Percentiles rank a stretch among this genome's conserved stretches.
phyloP scores from a whole-genome alignment of 1,139 yeast species.

The Diutina siamensis region DNA sequence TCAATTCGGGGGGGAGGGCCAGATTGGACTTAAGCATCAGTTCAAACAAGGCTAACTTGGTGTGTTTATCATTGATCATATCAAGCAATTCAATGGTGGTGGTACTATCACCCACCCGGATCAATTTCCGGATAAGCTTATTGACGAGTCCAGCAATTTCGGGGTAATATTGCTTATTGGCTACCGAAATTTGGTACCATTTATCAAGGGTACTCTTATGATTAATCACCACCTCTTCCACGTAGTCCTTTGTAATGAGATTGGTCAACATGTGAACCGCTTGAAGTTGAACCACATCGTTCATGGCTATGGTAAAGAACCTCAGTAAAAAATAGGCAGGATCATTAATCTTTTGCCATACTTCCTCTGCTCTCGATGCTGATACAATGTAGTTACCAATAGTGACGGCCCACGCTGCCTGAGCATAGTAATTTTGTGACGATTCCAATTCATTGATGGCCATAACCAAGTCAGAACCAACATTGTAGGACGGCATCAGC shows the following conservation, averaged over 20 bases:
- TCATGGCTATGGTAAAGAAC: constrained; percentile 1
- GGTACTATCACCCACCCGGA: background rate
- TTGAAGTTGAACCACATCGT: constrained; percentile 4
- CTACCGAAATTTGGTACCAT: background rate
- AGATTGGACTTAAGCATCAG: background rate
- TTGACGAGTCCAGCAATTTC: background rate
- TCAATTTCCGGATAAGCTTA: background rate
- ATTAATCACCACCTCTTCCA: background rate
- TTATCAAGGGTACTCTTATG: background rate
- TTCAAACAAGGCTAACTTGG: constrained; percentile 1
- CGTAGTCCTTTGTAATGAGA: background rate
- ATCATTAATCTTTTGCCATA: background rate
- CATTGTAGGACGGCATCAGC: constrained; percentile 1
- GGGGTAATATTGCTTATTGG: background rate
- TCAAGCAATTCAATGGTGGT: background rate
- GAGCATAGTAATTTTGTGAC: background rate
- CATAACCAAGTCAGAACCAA: background rate
- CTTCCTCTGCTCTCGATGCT: background rate
- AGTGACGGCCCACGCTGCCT: constrained; percentile 1
- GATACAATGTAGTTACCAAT: background rate
- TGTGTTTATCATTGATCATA: constrained; percentile 1
- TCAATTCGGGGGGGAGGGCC: background rate
- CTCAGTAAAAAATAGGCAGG: background rate
- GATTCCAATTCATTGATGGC: background rate
- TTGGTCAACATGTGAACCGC: constrained; percentile 6